Conservation (phyloP, 1,284 basidiomycete genomes). For the Trichosporon coremiiforme region DNA sequence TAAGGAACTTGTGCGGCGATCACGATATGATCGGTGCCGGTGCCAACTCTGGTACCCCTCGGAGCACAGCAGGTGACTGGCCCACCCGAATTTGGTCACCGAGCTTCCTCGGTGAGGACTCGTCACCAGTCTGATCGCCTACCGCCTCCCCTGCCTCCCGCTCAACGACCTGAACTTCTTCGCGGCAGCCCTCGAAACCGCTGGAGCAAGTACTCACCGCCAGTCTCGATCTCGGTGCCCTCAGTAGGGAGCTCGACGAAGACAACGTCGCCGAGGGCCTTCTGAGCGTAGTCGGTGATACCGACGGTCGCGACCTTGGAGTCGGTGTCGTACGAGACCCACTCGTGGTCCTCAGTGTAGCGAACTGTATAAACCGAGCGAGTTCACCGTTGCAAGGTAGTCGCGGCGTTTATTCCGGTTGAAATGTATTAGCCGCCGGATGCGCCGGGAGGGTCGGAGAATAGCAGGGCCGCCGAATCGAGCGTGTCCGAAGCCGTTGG, state of each 20-base stretch:
- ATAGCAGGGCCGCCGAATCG: neutral
- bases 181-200: too few relatives aligned
- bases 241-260: slow-evolving; percentile 86
- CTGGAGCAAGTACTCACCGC: slow-evolving; percentile 63
- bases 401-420: neutral
- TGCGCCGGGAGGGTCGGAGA: neutral
- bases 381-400: neutral
- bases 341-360: slow-evolving; percentile 91
- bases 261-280: slow-evolving; percentile 91
- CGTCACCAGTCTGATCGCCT: neutral
- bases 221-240: slow-evolving; percentile 71
- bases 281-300: slow-evolving; percentile 93
- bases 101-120: neutral
- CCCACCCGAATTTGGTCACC: neutral
- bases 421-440: neutral
- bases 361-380: slow-evolving; percentile 61
- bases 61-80: too few relatives aligned
- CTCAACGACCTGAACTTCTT: neutral
- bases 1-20: neutral
- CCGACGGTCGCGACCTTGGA: slow-evolving; percentile 80
- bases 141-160: neutral
- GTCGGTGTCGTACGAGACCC: slow-evolving; percentile 75
- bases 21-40: too few relatives aligned
- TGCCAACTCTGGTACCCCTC: too few relatives aligned
- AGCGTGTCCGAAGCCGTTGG: slow-evolving; percentile 18